Evolutionary conservation across 805 yeast species (phyloP).

Genomic region (Candida nonsorbophila): DNA sequence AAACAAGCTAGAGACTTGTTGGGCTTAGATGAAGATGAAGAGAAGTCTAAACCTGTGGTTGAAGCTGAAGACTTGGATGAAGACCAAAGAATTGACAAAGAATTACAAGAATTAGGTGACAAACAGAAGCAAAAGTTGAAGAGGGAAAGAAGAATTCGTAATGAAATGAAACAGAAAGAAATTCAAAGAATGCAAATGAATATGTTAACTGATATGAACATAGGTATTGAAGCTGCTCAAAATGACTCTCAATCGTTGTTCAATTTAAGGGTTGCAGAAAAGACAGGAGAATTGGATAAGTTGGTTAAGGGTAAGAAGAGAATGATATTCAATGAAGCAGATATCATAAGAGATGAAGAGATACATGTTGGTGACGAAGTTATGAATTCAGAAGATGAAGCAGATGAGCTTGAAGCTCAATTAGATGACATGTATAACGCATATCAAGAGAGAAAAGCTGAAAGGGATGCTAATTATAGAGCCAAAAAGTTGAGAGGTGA

Average conservation of each 20-base stretch:
- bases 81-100: slow-evolving; percentile 85
- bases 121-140: slow-evolving; percentile 64
- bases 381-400: slow-evolving; percentile 40
- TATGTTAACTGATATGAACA: slow-evolving; percentile 87
- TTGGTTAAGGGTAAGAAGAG: slow-evolving; percentile 72
- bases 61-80: slow-evolving; percentile 74
- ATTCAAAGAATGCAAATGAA: slow-evolving; percentile 90
- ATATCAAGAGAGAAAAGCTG: slow-evolving; percentile 62
- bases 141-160: slow-evolving; percentile 76
- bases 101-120: slow-evolving; percentile 66
- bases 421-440: slow-evolving; percentile 75
- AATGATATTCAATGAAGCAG: slow-evolving; percentile 56
- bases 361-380: slow-evolving; percentile 45
- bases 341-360: slow-evolving; percentile 49
- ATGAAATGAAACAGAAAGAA: slow-evolving; percentile 84
- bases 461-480: slow-evolving; percentile 61
- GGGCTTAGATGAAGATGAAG: slow-evolving; percentile 59
- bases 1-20: slow-evolving; percentile 74
- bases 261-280: slow-evolving; percentile 79
- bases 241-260: slow-evolving; percentile 76
- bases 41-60: slow-evolving; percentile 41
- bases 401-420: slow-evolving; percentile 70
- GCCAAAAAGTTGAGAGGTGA: slow-evolving; percentile 71
- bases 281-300: slow-evolving; percentile 73
- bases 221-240: slow-evolving; percentile 88